Evolutionary conservation across 768 basidiomycete genomes (phyloP), one percentile per base, ranked within the genome.

Genomic region (Mycena vulgaris): DNA sequence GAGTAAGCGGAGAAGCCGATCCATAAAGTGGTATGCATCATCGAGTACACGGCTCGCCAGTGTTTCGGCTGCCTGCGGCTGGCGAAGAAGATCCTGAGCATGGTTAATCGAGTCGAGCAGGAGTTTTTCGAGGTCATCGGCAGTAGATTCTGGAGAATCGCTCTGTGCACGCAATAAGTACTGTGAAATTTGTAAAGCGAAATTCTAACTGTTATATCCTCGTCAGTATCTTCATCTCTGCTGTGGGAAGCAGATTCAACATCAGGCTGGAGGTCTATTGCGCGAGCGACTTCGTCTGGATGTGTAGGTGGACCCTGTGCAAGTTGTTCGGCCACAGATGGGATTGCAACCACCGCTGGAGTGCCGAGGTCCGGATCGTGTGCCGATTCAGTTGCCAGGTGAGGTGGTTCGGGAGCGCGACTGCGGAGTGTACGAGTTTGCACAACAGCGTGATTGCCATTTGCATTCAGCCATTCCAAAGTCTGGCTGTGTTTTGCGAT

Each of bases 341-440:
- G 60, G 27, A 72, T 64, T n/a, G 48, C 10, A 17, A 72, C 39
- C 9, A 63, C 49, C 0, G 66, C 51, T 21, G 68, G 62, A 33
- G n/a, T 62, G 7, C 63, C 67, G 30, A 73, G 57, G 45, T 27
- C 19, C 1, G 62, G 23, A 27, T 63, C 61, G 19, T 59, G 23
- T 3, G 17, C 31, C 7, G 60, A 51, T 35, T 42, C 49, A 21
- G 65, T 63, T 25, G 63, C 55, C 4, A 62, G 63, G 37, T 65
- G 56, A 40, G 56, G 63, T 19, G 62, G 39, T 11, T 56, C 42
- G 23, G 33, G 25, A 40, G 73, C 57, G 28, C 66, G 66, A 28
- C 61, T 71, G n/a, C 66, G 66, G 4, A 74, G 56, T 13, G 66
- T 74, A 4, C 69, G 66, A 3, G 42, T 72, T 51, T 63, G 66